Conservation (phyloP, 768 basidiomycete species). For the Mycena venus region DNA sequence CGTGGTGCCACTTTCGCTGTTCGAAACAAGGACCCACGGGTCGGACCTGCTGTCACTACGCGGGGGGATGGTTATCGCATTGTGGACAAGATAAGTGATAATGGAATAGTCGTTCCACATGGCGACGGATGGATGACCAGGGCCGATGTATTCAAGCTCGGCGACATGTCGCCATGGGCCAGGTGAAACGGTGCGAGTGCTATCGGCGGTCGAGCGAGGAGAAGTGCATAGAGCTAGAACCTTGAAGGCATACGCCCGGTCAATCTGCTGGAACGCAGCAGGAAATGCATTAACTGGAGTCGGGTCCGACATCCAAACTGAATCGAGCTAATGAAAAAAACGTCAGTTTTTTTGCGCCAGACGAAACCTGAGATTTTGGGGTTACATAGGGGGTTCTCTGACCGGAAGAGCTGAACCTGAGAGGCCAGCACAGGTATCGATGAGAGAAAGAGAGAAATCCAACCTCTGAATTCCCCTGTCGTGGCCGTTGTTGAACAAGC, state of each 20-base stretch:
- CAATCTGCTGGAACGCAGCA: slow-evolving; percentile 16
- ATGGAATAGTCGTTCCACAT: slow-evolving; percentile 29
- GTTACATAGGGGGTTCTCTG: background rate
- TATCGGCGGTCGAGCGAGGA: slow-evolving; percentile 22
- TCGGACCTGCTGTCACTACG: slow-evolving; percentile 30
- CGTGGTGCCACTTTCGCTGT: slow-evolving; percentile 4
- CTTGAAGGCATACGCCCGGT: slow-evolving; percentile 18
- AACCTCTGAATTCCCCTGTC: slow-evolving; percentile 20
- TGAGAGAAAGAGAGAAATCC: slow-evolving; percentile 10
- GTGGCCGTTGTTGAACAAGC: slow-evolving; percentile 27
- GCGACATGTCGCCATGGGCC: slow-evolving; percentile 15
- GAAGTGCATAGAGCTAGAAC: slow-evolving; percentile 29
- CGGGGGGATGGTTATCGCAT: slow-evolving; percentile 27
- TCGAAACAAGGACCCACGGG: slow-evolving; percentile 27
- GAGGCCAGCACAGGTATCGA: slow-evolving; percentile 18
- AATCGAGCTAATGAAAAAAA: slow-evolving; percentile 21
- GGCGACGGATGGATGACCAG: background rate
- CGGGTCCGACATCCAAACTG: slow-evolving; percentile 16
- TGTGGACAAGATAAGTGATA: slow-evolving; percentile 23
- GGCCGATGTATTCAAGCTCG: slow-evolving; percentile 32
- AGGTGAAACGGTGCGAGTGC: background rate
- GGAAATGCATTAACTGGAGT: slow-evolving; percentile 9
- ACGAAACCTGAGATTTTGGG: background rate
- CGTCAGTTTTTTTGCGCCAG: slow-evolving; percentile 19
- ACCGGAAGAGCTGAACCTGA: background rate